Conservation (phyloP, 2,329 filamentous ascomycete genomes). For the Cadophora sp. region DNA sequence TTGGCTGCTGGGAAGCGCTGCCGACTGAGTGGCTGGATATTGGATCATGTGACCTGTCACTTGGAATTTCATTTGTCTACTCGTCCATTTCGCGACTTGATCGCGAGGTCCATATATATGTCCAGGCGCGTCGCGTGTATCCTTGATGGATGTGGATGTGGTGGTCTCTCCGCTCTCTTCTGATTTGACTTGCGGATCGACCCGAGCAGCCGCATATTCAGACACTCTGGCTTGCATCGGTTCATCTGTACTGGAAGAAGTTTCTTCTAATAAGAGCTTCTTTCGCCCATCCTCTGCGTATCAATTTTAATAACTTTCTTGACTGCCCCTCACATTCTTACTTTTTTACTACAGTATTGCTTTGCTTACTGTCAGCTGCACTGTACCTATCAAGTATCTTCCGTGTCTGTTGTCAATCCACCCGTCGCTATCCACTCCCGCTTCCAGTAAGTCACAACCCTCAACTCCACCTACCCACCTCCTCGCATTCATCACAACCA, state of each 20-base stretch:
- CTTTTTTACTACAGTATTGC: no score
- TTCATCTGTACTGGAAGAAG: not conserved
- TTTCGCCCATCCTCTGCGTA: no score
- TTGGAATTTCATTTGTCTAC: not conserved
- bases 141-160: not conserved
- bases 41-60: not conserved
- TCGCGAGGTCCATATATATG: not conserved
- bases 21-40: constrained; percentile 10
- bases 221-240: no score
- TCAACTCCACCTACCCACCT: not conserved
- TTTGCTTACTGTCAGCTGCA: no score
- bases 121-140: constrained; percentile 2
- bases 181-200: not conserved
- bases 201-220: not conserved
- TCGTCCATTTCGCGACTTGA: not conserved
- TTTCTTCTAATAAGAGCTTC: not conserved
- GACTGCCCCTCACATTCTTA: no score
- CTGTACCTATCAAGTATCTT: no score
- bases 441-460: not conserved
- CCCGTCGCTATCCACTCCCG: no score
- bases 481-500: not conserved
- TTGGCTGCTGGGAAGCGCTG: constrained; percentile 21
- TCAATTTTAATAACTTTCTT: no score
- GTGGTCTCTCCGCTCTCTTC: not conserved
- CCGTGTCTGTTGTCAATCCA: no score